Conservation (phyloP, 352 stramenopile species). For the Phytophthora constricta region DNA sequence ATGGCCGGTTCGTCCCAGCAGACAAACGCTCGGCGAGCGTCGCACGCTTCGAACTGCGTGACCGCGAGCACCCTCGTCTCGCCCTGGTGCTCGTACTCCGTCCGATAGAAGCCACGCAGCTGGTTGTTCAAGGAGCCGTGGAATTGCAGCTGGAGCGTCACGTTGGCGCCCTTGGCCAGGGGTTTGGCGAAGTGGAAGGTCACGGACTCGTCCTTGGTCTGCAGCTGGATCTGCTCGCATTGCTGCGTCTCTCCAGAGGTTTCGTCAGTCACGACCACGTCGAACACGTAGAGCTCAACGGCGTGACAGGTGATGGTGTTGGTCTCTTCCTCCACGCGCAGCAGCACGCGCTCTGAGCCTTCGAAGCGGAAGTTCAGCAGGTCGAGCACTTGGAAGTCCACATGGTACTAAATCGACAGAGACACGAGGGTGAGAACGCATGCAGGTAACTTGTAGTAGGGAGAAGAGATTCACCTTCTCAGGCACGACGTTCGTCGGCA, state of each 20-base stretch:
- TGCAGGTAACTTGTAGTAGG: neutral
- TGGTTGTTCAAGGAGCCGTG: constrained; percentile 90
- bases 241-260: constrained; percentile 28
- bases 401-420: constrained; percentile 62
- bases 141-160: constrained; percentile 60
- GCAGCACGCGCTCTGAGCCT: constrained; percentile 58
- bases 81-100: constrained; percentile 91
- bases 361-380: constrained; percentile 84
- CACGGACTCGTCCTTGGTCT: constrained; percentile 61
- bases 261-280: constrained; percentile 65
- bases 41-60: constrained; percentile 84
- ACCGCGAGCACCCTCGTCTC: constrained; percentile 94
- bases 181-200: constrained; percentile 62
- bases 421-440: neutral
- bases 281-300: constrained; percentile 92
- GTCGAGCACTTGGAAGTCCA: constrained; percentile 83
- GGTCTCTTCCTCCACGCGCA: constrained; percentile 65
- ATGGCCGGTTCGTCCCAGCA: constrained; percentile 98
- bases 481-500: constrained; percentile 62
- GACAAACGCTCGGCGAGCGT: constrained; percentile 94
- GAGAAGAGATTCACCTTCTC: constrained; percentile 46
- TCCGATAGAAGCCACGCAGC: constrained; percentile 97
- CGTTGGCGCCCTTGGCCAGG: constrained; percentile 36
- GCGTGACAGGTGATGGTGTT: constrained; percentile 92
- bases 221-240: constrained; percentile 57